Percentiles rank a stretch among this genome's conserved stretches.
Conservation (phyloP, 352 stramenopile species). For the Phytophthora sp. region DNA sequence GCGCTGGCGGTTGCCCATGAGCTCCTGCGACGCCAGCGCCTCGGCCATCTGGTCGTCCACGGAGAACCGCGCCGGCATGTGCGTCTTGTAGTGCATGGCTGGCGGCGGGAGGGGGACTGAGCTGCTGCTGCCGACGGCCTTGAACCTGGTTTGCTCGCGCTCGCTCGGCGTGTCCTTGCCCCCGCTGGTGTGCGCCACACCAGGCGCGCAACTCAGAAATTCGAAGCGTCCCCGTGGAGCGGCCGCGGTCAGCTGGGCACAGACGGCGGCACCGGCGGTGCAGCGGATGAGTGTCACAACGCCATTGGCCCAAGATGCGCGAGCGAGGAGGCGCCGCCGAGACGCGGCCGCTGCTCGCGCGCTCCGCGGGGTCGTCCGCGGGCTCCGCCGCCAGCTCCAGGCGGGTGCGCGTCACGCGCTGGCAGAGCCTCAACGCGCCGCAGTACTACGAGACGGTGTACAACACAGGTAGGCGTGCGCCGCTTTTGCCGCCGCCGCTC, state of each 20-base stretch:
- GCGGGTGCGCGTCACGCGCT: conserved; percentile 29
- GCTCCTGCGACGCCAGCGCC: conserved; percentile 76
- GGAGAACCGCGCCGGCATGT: conserved; percentile 84
- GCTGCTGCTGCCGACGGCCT: conserved; percentile 1
- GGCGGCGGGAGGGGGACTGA: conserved; percentile 4
- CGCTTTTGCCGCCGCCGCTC: no score
- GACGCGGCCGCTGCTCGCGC: conserved; percentile 31
- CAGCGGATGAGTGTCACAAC: conserved; percentile 25
- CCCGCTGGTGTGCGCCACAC: neutral
- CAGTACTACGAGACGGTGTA: conserved; percentile 42
- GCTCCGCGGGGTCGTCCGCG: conserved; percentile 27
- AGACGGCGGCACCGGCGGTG: conserved; percentile 3
- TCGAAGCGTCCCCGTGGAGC: conserved; percentile 19
- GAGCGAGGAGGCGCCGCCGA: conserved; percentile 6
- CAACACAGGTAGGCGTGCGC: conserved; percentile 27
- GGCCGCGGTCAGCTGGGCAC: neutral
- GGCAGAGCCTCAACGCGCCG: conserved; percentile 36
- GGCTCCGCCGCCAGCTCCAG: conserved; percentile 33
- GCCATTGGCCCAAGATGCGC: neutral
- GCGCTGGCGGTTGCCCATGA: conserved; percentile 79
- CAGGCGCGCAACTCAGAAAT: conserved; percentile 18
- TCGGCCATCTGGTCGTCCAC: conserved; percentile 90
- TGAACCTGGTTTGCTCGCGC: conserved; percentile 29
- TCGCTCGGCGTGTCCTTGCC: conserved; percentile 20
- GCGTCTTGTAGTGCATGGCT: conserved; percentile 88